Conservation (phyloP, 495 filamentous ascomycete species). For the Xanthoparmelia taractica region DNA sequence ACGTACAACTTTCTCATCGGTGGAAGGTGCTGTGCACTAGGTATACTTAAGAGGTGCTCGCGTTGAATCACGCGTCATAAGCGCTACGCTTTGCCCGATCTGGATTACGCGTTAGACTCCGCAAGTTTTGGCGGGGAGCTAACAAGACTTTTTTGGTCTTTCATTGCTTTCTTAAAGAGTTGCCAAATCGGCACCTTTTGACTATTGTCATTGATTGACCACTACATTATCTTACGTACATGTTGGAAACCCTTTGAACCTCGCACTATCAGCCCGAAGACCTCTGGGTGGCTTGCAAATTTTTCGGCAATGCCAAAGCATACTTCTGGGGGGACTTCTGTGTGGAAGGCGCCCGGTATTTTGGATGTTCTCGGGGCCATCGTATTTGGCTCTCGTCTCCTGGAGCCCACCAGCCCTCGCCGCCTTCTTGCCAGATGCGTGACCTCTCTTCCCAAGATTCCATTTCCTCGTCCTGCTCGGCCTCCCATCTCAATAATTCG, state of each 20-base stretch:
- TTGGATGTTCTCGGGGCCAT: not conserved
- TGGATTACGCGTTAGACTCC: not conserved
- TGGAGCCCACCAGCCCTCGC: not conserved
- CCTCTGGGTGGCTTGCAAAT: not conserved
- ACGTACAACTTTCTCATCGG: not conserved
- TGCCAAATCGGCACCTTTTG: too few relatives aligned
- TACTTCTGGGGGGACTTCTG: too few relatives aligned
- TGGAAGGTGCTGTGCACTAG: not conserved
- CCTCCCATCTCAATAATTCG: not conserved
- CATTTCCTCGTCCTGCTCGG: not conserved
- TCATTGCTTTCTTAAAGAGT: too few relatives aligned
- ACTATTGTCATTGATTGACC: not conserved
- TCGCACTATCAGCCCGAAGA: not conserved
- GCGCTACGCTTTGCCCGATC: constrained; percentile 9
- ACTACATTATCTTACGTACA: not conserved
- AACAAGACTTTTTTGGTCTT: too few relatives aligned
- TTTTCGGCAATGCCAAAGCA: not conserved
- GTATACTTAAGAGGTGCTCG: not conserved
- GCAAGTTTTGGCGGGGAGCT: not conserved
- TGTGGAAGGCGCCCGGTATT: not conserved
- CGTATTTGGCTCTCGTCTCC: constrained; percentile 1
- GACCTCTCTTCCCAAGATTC: not conserved
- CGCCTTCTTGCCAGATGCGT: not conserved
- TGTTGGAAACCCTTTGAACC: not conserved
- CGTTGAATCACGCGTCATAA: constrained; percentile 3